Conservation (phyloP, 805 yeast genomes). For the Teunomyces tritomae region DNA sequence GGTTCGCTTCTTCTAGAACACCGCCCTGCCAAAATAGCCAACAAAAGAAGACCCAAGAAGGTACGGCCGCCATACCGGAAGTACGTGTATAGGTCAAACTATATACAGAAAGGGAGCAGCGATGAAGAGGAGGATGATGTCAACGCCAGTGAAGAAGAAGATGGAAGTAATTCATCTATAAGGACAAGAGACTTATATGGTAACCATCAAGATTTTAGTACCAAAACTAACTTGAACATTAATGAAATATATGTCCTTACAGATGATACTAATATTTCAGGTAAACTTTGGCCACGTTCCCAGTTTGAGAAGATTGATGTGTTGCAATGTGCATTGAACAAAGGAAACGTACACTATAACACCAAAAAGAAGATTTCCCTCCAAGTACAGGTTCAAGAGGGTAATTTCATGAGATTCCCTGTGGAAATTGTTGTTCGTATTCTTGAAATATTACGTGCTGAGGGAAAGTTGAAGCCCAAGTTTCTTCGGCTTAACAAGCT, state of each 20-base stretch:
- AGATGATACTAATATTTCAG: conserved; percentile 15
- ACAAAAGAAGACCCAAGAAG: conserved; percentile 84
- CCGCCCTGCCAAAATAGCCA: conserved; percentile 58
- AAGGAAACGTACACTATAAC: conserved; percentile 21
- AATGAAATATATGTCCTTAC: conserved; percentile 35
- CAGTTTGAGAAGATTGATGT: conserved; percentile 53
- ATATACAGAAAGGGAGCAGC: conserved; percentile 21
- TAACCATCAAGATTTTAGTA: conserved; percentile 23
- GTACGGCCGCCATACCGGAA: conserved; percentile 74
- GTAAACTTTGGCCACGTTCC: conserved; percentile 48
- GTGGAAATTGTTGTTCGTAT: conserved; percentile 32
- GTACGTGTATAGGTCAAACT: conserved; percentile 56
- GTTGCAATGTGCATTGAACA: conserved; percentile 30
- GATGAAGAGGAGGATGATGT: conserved; percentile 28
- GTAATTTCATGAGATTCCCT: conserved; percentile 35
- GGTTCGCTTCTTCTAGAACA: background rate
- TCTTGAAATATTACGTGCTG: conserved; percentile 26
- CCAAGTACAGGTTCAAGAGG: conserved; percentile 13
- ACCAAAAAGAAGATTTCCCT: conserved; percentile 13
- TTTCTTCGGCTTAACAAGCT: conserved; percentile 58
- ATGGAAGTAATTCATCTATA: background rate
- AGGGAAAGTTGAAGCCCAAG: conserved; percentile 40
- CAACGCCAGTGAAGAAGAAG: conserved; percentile 13
- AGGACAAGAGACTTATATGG: conserved; percentile 13
- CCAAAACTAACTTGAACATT: conserved; percentile 26